These are phyloP conservation scores for Talaromyces wortmannii DNA, from an alignment of 495 filamentous ascomycete species.

Conservation along the genomic window DNA sequence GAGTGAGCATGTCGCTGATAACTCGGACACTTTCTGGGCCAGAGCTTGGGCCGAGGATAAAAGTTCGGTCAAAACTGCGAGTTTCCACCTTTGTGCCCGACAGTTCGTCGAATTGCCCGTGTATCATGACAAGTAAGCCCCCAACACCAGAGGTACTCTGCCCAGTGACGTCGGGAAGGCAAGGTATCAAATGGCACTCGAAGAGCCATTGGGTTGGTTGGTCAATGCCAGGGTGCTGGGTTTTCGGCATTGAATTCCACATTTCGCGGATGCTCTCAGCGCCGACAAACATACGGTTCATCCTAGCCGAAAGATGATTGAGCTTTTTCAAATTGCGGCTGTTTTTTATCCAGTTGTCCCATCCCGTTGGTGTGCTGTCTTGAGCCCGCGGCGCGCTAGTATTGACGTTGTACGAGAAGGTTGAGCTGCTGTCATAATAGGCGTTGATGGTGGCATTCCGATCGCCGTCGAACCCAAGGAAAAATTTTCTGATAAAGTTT, in stretches of 20 bases:
- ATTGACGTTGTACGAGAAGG: conserved; percentile 73
- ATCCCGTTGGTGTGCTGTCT: conserved; percentile 33
- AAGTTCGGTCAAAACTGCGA: conserved; percentile 80
- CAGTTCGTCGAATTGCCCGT: conserved; percentile 78
- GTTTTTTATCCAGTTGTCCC: conserved; percentile 70
- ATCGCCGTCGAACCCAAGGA: conserved; percentile 67
- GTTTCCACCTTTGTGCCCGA: conserved; percentile 42
- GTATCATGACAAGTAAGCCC: conserved; percentile 71
- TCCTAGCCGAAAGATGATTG: conserved; percentile 47
- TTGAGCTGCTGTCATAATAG: conserved; percentile 72
- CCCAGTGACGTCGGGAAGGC: conserved; percentile 63
- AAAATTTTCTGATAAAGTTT: conserved; percentile 69
- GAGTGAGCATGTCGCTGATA: conserved; percentile 68
- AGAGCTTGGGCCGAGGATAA: conserved; percentile 73
- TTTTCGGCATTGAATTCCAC: conserved; percentile 65
- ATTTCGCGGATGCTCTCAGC: conserved; percentile 55
- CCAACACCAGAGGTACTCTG: conserved; percentile 58
- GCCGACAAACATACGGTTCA: conserved; percentile 60
- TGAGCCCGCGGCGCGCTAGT: conserved; percentile 47
- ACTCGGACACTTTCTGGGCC: conserved; percentile 61
- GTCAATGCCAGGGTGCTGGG: conserved; percentile 64
- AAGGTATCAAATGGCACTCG: conserved; percentile 71
- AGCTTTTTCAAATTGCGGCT: conserved; percentile 77
- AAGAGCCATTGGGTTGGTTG: conserved; percentile 66
- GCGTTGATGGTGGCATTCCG: conserved; percentile 51